Conservation (phyloP, 345 rosid genomes). For the Brassica nigra region DNA sequence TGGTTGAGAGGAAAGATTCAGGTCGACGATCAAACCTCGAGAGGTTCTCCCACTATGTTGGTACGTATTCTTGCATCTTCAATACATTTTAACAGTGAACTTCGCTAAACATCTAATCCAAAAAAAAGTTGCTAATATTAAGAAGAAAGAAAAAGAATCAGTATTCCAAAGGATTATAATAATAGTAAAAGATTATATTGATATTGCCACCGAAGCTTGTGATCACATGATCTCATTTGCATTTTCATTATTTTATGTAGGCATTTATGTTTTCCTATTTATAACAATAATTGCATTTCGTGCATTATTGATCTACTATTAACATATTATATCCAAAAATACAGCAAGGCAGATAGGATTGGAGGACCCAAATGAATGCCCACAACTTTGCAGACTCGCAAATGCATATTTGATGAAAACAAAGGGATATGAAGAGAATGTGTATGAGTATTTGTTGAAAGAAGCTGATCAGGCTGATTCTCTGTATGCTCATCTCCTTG, state of each 20-base stretch:
- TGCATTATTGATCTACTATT: neutral
- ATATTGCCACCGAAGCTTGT: neutral
- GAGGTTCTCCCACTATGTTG: constrained; percentile 79
- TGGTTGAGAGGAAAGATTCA: constrained; percentile 50
- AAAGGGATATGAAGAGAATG: constrained; percentile 58
- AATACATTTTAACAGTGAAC: neutral
- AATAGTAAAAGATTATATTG: neutral
- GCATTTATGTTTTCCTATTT: neutral
- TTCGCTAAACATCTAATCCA: neutral
- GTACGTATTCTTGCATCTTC: constrained; percentile 41
- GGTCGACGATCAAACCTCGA: constrained; percentile 62
- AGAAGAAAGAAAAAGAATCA: neutral
- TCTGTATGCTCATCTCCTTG: constrained; percentile 58
- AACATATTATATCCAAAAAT: neutral
- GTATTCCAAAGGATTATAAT: neutral
- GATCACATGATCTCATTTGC: neutral
- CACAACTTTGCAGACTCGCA: constrained; percentile 69
- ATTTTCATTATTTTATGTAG: neutral
- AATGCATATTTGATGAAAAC: constrained; percentile 55
- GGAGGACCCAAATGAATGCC: constrained; percentile 64
- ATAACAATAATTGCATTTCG: neutral
- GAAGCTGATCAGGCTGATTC: constrained; percentile 57
- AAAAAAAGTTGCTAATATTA: neutral
- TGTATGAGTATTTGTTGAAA: constrained; percentile 52
- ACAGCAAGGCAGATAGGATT: constrained; percentile 89